These are phyloP conservation scores for Setomelanomma holmii DNA, from an alignment of 2,329 filamentous ascomycete species.

Conservation along the genomic window DNA sequence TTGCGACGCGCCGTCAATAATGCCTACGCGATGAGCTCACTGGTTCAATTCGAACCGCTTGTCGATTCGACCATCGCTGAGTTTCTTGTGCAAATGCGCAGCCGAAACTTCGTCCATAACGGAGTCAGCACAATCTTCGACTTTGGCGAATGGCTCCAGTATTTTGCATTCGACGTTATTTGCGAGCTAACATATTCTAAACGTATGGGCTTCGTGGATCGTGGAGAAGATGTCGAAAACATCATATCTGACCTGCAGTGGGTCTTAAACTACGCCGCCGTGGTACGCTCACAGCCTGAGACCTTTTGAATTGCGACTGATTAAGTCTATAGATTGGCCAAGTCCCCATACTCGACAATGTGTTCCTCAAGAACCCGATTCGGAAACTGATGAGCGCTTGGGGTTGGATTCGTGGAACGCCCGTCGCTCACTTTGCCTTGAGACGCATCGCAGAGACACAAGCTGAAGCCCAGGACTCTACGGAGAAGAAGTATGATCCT, in stretches of 20 bases:
- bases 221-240: slow-evolving; percentile 14
- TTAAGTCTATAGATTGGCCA: slow-evolving; percentile 16
- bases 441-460: slow-evolving; percentile 11
- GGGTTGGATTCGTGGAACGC: slow-evolving; percentile 8
- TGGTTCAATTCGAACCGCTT: slow-evolving; percentile 32
- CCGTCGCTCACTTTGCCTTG: slow-evolving; percentile 15
- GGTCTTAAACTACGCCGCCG: slow-evolving; percentile 13
- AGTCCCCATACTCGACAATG: slow-evolving; percentile 12
- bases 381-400: slow-evolving; percentile 12
- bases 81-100: slow-evolving; percentile 22
- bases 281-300: slow-evolving; percentile 17
- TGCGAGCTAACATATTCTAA: slow-evolving; percentile 26
- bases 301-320: no score
- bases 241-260: slow-evolving; percentile 15
- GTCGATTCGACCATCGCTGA: slow-evolving; percentile 30
- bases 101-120: slow-evolving; percentile 7
- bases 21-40: slow-evolving; percentile 50
- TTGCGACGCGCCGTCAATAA: slow-evolving; percentile 46
- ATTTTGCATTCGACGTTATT: slow-evolving; percentile 51
- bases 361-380: slow-evolving; percentile 20
- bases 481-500: not conserved
- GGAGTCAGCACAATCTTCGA: slow-evolving; percentile 13
- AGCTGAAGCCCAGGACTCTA: not conserved
- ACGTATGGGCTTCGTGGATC: slow-evolving; percentile 20
- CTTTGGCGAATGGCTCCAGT: slow-evolving; percentile 38